Evolutionary conservation across 2,329 filamentous ascomycete genomes (phyloP), one percentile per base, ranked within the genome.

Genomic region (Xylaria sp.): DNA sequence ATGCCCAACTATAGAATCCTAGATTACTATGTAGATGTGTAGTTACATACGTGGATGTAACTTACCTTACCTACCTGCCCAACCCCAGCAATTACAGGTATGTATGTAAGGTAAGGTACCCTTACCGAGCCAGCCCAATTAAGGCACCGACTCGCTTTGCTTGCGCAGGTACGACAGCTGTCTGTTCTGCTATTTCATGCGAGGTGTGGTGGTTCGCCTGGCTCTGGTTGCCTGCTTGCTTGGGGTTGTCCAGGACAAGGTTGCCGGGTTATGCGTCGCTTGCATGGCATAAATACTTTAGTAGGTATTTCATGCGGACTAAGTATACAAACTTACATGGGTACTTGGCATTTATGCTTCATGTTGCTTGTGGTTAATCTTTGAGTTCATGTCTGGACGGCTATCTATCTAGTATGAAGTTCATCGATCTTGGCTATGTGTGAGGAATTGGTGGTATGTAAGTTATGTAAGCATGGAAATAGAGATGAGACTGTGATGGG

Each of bases 1-100:
- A 26, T 48, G 40, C 58, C 66, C 36, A 65, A 44, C 68, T 65
- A 9, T 33, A 33, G 33, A 33, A 28, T 28, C 28, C 5, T 28
- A 4, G 28, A 28, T 28, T 33, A 33, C 33, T 28, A 28, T 33
- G 33, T 36, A 28, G 26, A n/a, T 7, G 17, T 15, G 23, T 4
- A 53, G 49, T 53, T 33, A 53, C 49, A 53, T 53, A 53, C 26
- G 17, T 53, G 26, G 20, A 53, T 33, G 49, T 33, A n/a, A 53
- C 49, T 53, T 53, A 53, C 49, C 49, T 53, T n/a, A 53, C 28
- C 42, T 59, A 20, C 33, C n/a, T 38, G 13, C 36, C 36, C 51
- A 53, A 31, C 49, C 33, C 33, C 33, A 33, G 33, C 7, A 33
- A 33, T 33, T 33, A 33, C 33, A 33, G 7, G 6, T 53, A 28